These are phyloP conservation scores for Macrophomina phaseolina DNA, from an alignment of 2,329 filamentous ascomycete genomes.

Conservation along the genomic window DNA sequence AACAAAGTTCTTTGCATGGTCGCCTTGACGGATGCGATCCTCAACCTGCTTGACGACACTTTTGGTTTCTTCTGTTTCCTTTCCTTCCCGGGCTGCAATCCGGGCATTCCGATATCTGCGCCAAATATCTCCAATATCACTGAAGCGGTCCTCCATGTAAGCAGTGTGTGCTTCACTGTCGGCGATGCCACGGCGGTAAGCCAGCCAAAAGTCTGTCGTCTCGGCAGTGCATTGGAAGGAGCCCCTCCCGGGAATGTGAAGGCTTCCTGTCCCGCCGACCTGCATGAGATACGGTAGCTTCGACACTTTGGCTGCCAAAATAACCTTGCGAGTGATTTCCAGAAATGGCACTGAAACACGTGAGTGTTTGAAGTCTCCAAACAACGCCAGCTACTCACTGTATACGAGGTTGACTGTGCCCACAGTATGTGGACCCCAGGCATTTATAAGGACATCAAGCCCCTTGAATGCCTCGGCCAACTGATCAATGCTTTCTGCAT, in stretches of 20 bases:
- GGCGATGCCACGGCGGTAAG: slow-evolving; percentile 43
- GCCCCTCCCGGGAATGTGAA: slow-evolving; percentile 37
- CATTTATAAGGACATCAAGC: slow-evolving; percentile 41
- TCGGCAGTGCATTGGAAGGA: slow-evolving; percentile 35
- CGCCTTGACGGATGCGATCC: slow-evolving; percentile 33
- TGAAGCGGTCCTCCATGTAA: slow-evolving; percentile 44
- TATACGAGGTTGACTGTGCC: slow-evolving; percentile 39
- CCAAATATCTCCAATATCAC: slow-evolving; percentile 37
- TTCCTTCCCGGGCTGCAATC: slow-evolving; percentile 31
- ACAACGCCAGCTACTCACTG: slow-evolving; percentile 32
- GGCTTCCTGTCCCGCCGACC: slow-evolving; percentile 42
- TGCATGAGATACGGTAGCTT: slow-evolving; percentile 41
- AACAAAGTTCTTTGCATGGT: slow-evolving; percentile 39
- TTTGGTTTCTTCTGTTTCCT: slow-evolving; percentile 21
- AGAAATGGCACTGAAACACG: slow-evolving; percentile 39
- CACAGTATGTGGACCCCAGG: slow-evolving; percentile 42
- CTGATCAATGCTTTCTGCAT: slow-evolving; percentile 33
- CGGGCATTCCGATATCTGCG: slow-evolving; percentile 38
- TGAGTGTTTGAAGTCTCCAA: neutral
- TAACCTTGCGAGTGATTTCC: slow-evolving; percentile 41
- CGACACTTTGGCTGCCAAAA: slow-evolving; percentile 40
- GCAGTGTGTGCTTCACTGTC: slow-evolving; percentile 41
- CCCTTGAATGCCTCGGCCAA: slow-evolving; percentile 37
- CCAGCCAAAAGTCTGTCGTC: slow-evolving; percentile 42
- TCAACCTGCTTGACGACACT: slow-evolving; percentile 28